These are phyloP conservation scores for Oryza longistaminata DNA, from an alignment of 176 grass and related monocot genomes.

Conservation along the genomic window DNA sequence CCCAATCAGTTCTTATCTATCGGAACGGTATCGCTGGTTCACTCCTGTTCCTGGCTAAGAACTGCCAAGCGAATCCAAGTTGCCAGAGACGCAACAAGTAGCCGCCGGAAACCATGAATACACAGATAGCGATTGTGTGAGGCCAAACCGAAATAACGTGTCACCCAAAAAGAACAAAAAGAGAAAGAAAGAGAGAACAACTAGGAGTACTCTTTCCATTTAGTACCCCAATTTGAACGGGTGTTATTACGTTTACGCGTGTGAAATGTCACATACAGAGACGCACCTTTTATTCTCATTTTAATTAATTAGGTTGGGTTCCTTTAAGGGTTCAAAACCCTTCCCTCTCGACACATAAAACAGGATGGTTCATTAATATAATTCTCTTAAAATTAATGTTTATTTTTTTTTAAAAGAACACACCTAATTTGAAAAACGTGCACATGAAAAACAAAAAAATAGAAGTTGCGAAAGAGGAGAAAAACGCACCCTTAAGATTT, in stretches of 20 bases:
- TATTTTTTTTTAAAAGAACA: too few relatives aligned
- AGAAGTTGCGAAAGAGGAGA: too few relatives aligned
- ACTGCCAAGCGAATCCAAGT: not conserved
- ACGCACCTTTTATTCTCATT: not conserved
- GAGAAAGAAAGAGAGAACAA: not conserved
- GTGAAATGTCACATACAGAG: not conserved
- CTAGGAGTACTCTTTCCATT: not conserved
- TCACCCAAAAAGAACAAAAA: not conserved
- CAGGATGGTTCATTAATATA: too few relatives aligned
- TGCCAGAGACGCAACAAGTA: conserved; percentile 9
- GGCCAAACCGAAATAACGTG: not conserved
- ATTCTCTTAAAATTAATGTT: too few relatives aligned
- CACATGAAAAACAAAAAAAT: too few relatives aligned
- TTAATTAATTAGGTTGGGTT: too few relatives aligned
- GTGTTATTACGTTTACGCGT: not conserved
- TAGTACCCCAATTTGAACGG: not conserved
- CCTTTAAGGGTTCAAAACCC: too few relatives aligned
- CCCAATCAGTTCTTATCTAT: not conserved
- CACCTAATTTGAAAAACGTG: too few relatives aligned
- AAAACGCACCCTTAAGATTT: too few relatives aligned
- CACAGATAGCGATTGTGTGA: not conserved
- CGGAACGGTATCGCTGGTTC: not conserved
- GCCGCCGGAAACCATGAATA: not conserved
- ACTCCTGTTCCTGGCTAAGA: not conserved
- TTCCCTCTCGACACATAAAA: too few relatives aligned